Conservation (phyloP, 192 early-diverging fungal species). For the Borealophlyctis nickersoniae region DNA sequence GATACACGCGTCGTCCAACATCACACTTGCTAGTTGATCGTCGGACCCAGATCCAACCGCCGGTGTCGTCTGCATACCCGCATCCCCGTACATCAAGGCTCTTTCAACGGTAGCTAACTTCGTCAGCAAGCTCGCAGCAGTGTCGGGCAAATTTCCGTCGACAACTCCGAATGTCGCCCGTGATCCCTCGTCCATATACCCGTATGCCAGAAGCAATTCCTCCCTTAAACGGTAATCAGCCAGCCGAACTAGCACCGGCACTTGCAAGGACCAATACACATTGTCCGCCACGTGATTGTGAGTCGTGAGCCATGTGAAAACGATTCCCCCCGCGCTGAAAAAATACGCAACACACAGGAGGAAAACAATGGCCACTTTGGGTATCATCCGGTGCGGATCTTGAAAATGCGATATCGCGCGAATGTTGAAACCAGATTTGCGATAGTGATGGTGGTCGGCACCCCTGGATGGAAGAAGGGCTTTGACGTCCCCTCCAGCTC, state of each 20-base stretch:
- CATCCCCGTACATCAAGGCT: constrained; percentile 17
- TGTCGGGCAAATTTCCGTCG: background rate
- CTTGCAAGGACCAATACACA: constrained; percentile 33
- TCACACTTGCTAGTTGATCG: constrained; percentile 8
- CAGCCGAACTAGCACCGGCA: constrained; percentile 15
- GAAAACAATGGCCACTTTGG: constrained; percentile 27
- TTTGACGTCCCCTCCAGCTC: background rate
- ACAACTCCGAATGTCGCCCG: background rate
- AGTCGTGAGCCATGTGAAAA: background rate
- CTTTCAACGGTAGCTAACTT: background rate
- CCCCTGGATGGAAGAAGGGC: no score
- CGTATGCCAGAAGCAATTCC: constrained; percentile 6
- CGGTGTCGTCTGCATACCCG: constrained; percentile 6
- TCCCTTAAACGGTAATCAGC: constrained; percentile 16
- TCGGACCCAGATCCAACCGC: constrained; percentile 5
- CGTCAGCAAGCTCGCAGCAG: background rate
- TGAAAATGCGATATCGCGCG: background rate
- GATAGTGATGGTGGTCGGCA: background rate
- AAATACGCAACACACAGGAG: constrained; percentile 30
- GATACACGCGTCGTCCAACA: constrained; percentile 31
- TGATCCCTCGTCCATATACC: constrained; percentile 1
- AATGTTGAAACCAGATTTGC: background rate
- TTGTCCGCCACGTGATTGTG: background rate
- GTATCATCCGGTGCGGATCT: constrained; percentile 25
- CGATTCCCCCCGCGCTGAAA: constrained; percentile 16